Conservation (phyloP, 495 filamentous ascomycete species). For the Penicillium alfredii region DNA sequence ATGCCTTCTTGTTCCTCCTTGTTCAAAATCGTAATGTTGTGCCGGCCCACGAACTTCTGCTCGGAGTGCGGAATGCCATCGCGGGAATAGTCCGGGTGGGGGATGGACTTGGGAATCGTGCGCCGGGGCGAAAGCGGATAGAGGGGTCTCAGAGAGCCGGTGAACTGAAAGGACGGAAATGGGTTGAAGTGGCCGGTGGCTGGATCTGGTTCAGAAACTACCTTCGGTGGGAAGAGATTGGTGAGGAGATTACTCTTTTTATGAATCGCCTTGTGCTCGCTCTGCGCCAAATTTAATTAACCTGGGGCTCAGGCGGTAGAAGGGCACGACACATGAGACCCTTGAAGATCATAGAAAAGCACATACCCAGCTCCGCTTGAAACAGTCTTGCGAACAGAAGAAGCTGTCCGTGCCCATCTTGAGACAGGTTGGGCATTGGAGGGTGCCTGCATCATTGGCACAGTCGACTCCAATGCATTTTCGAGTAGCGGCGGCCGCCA, state of each 20-base stretch:
- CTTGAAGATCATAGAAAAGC: constrained; percentile 24
- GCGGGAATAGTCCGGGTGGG: constrained; percentile 74
- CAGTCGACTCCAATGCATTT: constrained; percentile 81
- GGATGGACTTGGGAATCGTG: constrained; percentile 72
- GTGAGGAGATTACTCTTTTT: constrained; percentile 76
- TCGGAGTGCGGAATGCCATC: constrained; percentile 81
- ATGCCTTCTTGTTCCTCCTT: constrained; percentile 76
- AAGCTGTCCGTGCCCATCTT: constrained; percentile 86
- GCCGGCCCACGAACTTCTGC: constrained; percentile 58
- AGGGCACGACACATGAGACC: constrained; percentile 13
- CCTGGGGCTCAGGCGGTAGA: constrained; percentile 3
- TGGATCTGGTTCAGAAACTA: constrained; percentile 85
- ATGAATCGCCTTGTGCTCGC: constrained; percentile 79
- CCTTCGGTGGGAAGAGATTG: constrained; percentile 63
- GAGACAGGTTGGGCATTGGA: constrained; percentile 93
- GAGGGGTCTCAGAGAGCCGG: constrained; percentile 73
- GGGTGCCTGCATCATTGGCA: constrained; percentile 68
- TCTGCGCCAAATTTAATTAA: constrained; percentile 42
- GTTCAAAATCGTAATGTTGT: constrained; percentile 78
- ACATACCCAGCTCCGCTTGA: constrained; percentile 95
- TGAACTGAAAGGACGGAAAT: constrained; percentile 78
- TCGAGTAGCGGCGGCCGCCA: constrained; percentile 41
- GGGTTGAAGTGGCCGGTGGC: constrained; percentile 83
- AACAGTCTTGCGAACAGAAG: constrained; percentile 98
- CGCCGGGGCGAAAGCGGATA: constrained; percentile 80